Evolutionary conservation across 495 filamentous ascomycete genomes (phyloP).

Genomic region (Tetracladium setigerum): DNA sequence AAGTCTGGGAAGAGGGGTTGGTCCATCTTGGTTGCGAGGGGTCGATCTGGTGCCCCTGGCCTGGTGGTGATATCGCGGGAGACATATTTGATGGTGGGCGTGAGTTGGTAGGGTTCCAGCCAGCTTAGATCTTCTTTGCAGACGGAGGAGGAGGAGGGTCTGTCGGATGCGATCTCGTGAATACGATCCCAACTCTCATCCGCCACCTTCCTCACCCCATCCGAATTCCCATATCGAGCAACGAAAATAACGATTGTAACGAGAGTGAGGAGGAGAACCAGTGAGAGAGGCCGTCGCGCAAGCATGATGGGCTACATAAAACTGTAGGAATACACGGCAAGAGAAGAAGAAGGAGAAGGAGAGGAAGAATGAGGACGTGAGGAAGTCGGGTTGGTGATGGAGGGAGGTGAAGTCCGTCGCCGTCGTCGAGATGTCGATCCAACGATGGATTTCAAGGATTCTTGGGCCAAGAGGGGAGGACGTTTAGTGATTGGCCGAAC

Average conservation of each 20-base stretch:
- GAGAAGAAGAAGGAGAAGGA: too few species aligned
- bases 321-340: too few species aligned
- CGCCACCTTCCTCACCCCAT: not conserved
- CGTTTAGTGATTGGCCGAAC: too few species aligned
- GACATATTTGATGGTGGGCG: constrained; percentile 19
- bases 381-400: too few species aligned
- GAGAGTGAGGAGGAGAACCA: constrained; percentile 8
- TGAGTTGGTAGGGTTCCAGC: constrained; percentile 19
- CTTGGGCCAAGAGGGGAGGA: too few species aligned
- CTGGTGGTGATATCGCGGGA: constrained; percentile 15
- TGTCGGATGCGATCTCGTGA: not conserved
- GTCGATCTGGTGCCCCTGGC: constrained; percentile 3
- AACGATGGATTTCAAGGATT: too few species aligned
- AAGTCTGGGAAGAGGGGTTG: constrained; percentile 18
- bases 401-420: too few species aligned
- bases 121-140: constrained; percentile 17
- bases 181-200: not conserved
- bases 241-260: constrained; percentile 9
- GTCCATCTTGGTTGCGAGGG: constrained; percentile 14
- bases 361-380: too few species aligned
- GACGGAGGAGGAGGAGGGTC: too few species aligned
- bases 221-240: not conserved
- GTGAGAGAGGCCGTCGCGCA: constrained; percentile 9
- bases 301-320: constrained; percentile 17
- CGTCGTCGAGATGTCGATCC: too few species aligned